Evolutionary conservation across 1,284 basidiomycete genomes (phyloP).

Genomic region (Fomitopsis palustris): DNA sequence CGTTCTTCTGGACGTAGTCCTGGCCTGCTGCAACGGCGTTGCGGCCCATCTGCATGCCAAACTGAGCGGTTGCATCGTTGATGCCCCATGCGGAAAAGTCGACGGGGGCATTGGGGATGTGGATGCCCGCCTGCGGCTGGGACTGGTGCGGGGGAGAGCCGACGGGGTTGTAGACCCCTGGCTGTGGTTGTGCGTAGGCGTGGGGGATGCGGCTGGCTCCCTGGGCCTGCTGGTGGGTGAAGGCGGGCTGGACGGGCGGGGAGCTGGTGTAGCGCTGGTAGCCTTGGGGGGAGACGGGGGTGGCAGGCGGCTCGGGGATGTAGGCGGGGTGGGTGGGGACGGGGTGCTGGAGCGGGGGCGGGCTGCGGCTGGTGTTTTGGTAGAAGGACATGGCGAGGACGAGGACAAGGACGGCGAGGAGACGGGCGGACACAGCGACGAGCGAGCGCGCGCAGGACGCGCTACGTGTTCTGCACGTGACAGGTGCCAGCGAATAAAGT

Average conservation of each 20-base stretch:
- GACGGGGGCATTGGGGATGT: slow-evolving; percentile 21
- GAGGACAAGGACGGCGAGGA: neutral
- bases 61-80: slow-evolving; percentile 92
- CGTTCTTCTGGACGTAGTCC: slow-evolving; percentile 94
- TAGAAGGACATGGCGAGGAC: slow-evolving; percentile 35
- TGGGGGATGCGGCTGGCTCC: slow-evolving; percentile 24
- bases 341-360: slow-evolving; percentile 83
- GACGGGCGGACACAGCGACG: neutral
- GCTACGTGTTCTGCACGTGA: slow-evolving; percentile 6
- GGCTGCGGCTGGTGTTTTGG: slow-evolving; percentile 52
- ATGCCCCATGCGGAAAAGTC: slow-evolving; percentile 79
- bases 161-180: slow-evolving; percentile 23
- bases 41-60: slow-evolving; percentile 94
- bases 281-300: slow-evolving; percentile 71
- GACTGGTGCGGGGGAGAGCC: slow-evolving; percentile 27
- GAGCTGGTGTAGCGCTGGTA: slow-evolving; percentile 75
- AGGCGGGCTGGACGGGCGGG: slow-evolving; percentile 38
- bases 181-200: slow-evolving; percentile 23
- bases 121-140: slow-evolving; percentile 26
- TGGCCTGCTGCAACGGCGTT: slow-evolving; percentile 92
- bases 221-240: slow-evolving; percentile 32
- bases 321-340: slow-evolving; percentile 88
- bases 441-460: neutral
- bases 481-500: slow-evolving; percentile 6
- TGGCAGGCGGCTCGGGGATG: slow-evolving; percentile 85